Base-by-base conservation (phyloP, 1,284 basidiomycete genomes). In the Pseudozyma sp. region DNA sequence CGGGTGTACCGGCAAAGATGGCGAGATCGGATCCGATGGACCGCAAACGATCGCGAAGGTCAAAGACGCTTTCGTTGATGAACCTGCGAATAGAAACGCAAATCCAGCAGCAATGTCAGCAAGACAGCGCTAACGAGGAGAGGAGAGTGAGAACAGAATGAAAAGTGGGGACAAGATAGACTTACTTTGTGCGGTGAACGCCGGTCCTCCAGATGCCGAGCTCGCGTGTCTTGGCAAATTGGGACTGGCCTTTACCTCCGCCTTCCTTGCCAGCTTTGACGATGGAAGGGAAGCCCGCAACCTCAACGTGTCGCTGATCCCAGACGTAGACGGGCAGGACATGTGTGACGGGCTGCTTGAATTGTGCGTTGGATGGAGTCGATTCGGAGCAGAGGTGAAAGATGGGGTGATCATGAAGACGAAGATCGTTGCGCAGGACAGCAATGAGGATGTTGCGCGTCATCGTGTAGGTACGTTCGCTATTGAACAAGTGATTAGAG, bases 341-440 rank as follows among this genome's bases (percentile, higher is more conserved):
- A 60, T 82, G 80, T 0, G 80, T 82, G 45, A 82, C 39, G 45
- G 65, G 62, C 13, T 70, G 55, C 40, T 58, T 52, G 63, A 82
- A 79, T 6, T 21, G 13, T 2, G 69, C 65, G 25, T 39, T 31
- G 3, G 78, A 49, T 0, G 77, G 71, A 0, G 77, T 45, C 1
- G 68, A 62, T 0, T 77, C 76, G 19, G 69, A 63, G 31, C 68
- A 73, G 38, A 73, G 61, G 58, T 75, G 72, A 38, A 82, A 75
- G 67, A 82, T 75, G 35, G 77, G 75, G 39, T 80, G 76, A 59
- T 82, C 80, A 59, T 77, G 72, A 11, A 82, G 56, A 21, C 80
- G 77, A 21, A 82, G 67, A 48, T 82, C 80, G 59, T 77, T 75
- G 39, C 80, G 71, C 0, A 82, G 71, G 10, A 76, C 45, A 12